Percentiles rank a stretch among this genome's conserved stretches.
phyloP scores from a whole-genome alignment of 768 basidiomycete genomes.

The Tulasnella calospora region DNA sequence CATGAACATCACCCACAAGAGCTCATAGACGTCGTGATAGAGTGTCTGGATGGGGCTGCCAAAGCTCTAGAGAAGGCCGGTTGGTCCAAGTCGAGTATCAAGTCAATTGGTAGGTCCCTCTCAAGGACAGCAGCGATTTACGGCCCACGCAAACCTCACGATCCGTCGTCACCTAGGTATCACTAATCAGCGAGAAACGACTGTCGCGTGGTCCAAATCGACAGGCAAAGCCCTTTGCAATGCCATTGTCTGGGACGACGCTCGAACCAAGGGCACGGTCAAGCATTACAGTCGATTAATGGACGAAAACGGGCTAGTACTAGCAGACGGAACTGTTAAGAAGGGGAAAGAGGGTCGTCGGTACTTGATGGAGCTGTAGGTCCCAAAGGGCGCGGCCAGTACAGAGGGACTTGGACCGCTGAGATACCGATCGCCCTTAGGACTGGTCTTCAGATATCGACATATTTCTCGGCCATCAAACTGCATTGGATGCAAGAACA shows the following conservation, averaged over 20 bases:
- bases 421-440: conserved; percentile 38
- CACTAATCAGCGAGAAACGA: conserved; percentile 96
- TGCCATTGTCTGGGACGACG: conserved; percentile 95
- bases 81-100: conserved; percentile 75
- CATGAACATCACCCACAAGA: conserved; percentile 90
- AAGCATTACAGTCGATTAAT: conserved; percentile 73
- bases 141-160: conserved; percentile 16
- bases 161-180: conserved; percentile 51
- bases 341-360: conserved; percentile 66
- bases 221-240: conserved; percentile 85
- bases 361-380: conserved; percentile 63
- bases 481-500: conserved; percentile 96
- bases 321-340: conserved; percentile 57
- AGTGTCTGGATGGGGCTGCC: conserved; percentile 69
- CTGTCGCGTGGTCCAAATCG: conserved; percentile 84
- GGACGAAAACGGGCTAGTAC: conserved; percentile 66
- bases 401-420: conserved; percentile 22
- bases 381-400: conserved; percentile 29
- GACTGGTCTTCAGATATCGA: conserved; percentile 90
- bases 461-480: conserved; percentile 97
- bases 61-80: conserved; percentile 65
- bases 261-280: conserved; percentile 82
- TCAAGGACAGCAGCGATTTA: not conserved
- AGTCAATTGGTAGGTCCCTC: conserved; percentile 69
- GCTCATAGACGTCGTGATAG: conserved; percentile 66